Evolutionary conservation across 805 yeast genomes (phyloP).

Genomic region (Zygosaccharomyces gambellarensis): DNA sequence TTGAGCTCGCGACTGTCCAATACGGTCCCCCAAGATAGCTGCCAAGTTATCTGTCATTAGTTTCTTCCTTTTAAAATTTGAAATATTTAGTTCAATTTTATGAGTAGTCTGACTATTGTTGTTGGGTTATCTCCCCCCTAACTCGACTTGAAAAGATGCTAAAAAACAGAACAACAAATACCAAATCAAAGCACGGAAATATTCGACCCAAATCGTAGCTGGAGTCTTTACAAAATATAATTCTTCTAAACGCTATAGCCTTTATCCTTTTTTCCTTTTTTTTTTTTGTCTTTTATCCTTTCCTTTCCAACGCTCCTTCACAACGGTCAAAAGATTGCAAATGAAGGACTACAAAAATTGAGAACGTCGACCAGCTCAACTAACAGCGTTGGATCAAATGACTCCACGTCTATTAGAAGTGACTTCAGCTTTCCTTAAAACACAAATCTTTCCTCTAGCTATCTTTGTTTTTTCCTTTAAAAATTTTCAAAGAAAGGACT

Average conservation of each 20-base stretch:
- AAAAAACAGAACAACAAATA: neutral
- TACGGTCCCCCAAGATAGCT: slow-evolving; percentile 23
- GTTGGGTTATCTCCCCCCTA: neutral
- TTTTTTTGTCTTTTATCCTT: neutral
- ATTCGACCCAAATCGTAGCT: neutral
- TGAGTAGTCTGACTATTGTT: neutral
- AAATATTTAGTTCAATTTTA: neutral
- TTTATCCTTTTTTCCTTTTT: neutral
- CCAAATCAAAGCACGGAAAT: neutral
- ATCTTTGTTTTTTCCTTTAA: neutral
- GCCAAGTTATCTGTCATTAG: slow-evolving; percentile 30
- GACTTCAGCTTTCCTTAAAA: neutral
- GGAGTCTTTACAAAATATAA: neutral
- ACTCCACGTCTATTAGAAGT: neutral
- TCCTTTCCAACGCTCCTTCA: neutral
- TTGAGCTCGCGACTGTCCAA: slow-evolving; percentile 3
- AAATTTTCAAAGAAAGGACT: neutral
- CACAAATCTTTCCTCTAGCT: neutral
- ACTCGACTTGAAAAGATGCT: neutral
- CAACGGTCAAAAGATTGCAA: neutral
- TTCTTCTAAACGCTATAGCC: neutral
- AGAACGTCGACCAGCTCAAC: slow-evolving; percentile 1
- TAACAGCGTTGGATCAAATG: neutral
- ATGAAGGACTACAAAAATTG: neutral
- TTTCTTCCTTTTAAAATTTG: neutral